phyloP scores from a whole-genome alignment of 305 asterid genomes.

The Fraxinus velutina region DNA sequence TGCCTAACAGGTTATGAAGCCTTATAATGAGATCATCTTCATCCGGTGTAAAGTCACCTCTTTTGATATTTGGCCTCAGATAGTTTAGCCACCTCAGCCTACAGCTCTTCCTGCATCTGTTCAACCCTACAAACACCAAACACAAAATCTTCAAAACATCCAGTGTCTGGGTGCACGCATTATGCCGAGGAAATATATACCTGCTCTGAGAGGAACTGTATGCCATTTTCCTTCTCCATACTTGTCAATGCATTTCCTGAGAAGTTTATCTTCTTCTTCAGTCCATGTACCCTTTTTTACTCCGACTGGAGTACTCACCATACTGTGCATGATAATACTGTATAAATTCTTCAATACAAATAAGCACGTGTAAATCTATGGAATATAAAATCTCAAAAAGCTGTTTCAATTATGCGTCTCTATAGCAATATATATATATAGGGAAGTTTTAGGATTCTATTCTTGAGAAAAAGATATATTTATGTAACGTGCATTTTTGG shows the following conservation, averaged over 20 bases:
- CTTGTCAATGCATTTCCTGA: conserved; percentile 24
- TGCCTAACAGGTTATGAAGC: conserved; percentile 37
- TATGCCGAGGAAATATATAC: not conserved
- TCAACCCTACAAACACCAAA: conserved; percentile 27
- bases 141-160: not conserved
- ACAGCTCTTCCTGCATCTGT: conserved; percentile 42
- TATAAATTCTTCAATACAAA: not conserved
- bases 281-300: conserved; percentile 39
- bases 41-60: conserved; percentile 29
- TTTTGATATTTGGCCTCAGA: conserved; percentile 33
- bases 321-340: not conserved
- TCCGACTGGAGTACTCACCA: not conserved
- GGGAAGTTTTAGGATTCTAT: not conserved
- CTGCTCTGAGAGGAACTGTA: conserved; percentile 34
- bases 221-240: conserved; percentile 46
- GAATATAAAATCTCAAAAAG: not conserved
- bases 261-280: conserved; percentile 30
- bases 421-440: not conserved
- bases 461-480: not conserved
- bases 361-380: not conserved
- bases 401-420: not conserved
- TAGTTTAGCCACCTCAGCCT: conserved; percentile 39
- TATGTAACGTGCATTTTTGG: not conserved
- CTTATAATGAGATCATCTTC: conserved; percentile 41
- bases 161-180: not conserved